These are phyloP conservation scores for Polysphondylium violaceum DNA, from an alignment of 78 protist genomes.

Conservation along the genomic window DNA sequence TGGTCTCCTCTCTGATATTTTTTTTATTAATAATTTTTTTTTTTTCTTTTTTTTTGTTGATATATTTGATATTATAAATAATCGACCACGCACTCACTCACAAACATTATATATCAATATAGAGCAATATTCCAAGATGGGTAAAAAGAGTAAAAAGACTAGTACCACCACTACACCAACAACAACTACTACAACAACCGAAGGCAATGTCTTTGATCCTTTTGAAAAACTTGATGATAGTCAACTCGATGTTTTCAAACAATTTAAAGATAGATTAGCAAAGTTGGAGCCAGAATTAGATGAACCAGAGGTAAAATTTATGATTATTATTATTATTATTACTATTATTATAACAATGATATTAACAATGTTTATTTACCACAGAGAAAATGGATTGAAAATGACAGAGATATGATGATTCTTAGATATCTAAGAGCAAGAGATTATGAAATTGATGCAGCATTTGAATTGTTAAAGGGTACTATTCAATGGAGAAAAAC, in stretches of 20 bases:
- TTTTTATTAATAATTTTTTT: background rate
- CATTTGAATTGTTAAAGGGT: slow-evolving; percentile 19
- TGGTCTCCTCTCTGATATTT: no score
- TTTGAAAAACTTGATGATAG: slow-evolving; percentile 8
- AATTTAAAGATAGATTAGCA: slow-evolving; percentile 35
- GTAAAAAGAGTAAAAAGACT: slow-evolving; percentile 13
- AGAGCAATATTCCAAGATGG: slow-evolving; percentile 6
- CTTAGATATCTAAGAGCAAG: slow-evolving; percentile 74
- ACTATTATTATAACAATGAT: background rate
- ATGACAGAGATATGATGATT: slow-evolving; percentile 44
- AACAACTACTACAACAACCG: background rate
- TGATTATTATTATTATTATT: background rate
- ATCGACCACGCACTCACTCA: no score
- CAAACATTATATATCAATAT: background rate
- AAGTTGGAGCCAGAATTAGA: background rate
- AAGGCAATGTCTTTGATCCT: slow-evolving; percentile 26
- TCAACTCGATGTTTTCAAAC: slow-evolving; percentile 34
- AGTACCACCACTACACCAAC: slow-evolving; percentile 1
- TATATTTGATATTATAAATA: background rate
- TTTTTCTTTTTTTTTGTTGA: background rate
- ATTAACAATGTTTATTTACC: background rate
- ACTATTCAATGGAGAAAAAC: slow-evolving; percentile 66
- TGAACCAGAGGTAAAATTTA: background rate
- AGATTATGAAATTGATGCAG: slow-evolving; percentile 30
- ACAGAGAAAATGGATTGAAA: slow-evolving; percentile 51